Conservation (phyloP, 2,329 filamentous ascomycete species). For the Apiospora arundinis region DNA sequence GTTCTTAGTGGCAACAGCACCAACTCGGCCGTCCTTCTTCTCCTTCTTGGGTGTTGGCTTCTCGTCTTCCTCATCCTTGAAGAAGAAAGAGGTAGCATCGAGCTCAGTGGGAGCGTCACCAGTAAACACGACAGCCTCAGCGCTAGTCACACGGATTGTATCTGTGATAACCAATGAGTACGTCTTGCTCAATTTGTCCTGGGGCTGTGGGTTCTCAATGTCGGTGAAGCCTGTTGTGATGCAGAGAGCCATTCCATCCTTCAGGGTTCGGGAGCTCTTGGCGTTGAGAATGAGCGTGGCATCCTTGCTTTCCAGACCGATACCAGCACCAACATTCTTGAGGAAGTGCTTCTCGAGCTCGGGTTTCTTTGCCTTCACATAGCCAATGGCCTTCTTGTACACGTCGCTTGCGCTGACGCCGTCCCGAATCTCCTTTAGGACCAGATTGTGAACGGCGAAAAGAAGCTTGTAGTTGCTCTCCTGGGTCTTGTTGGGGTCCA, state of each 20-base stretch:
- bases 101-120: slow-evolving; percentile 90
- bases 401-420: slow-evolving; percentile 87
- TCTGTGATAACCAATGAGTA: slow-evolving; percentile 93
- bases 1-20: slow-evolving; percentile 90
- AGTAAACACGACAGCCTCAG: slow-evolving; percentile 88
- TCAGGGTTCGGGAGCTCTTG: slow-evolving; percentile 83
- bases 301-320: slow-evolving; percentile 92
- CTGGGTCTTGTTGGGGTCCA: slow-evolving; percentile 95
- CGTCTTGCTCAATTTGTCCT: slow-evolving; percentile 86
- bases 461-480: slow-evolving; percentile 94
- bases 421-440: slow-evolving; percentile 89
- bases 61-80: slow-evolving; percentile 93
- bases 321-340: slow-evolving; percentile 89
- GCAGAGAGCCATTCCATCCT: slow-evolving; percentile 96
- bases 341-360: slow-evolving; percentile 94
- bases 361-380: slow-evolving; percentile 89
- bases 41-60: slow-evolving; percentile 88
- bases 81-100: slow-evolving; percentile 97
- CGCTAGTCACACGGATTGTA: slow-evolving; percentile 83
- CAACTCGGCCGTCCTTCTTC: slow-evolving; percentile 82
- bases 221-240: slow-evolving; percentile 91
- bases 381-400: slow-evolving; percentile 82
- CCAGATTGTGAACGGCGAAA: slow-evolving; percentile 81
- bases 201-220: slow-evolving; percentile 83
- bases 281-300: slow-evolving; percentile 81